phyloP scores from a whole-genome alignment of 352 stramenopile genomes.

The Pythium aphanidermatum region DNA sequence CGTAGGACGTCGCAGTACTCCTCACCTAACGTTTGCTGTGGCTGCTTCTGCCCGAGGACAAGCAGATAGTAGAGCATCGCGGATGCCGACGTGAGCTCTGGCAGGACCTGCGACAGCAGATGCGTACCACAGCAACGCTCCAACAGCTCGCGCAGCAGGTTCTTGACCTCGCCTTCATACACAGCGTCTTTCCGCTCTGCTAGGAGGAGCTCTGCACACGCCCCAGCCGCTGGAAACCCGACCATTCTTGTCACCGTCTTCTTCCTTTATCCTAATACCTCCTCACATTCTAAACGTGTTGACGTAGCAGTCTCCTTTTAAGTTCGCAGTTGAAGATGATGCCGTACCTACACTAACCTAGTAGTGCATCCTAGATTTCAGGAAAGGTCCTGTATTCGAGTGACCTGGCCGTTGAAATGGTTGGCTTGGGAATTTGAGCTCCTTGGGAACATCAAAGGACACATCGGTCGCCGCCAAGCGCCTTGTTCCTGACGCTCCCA shows the following conservation, averaged over 20 bases:
- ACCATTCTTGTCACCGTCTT: constrained; percentile 9
- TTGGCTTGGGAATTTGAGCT: constrained; percentile 15
- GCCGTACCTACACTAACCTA: constrained; percentile 13
- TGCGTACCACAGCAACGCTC: constrained; percentile 63
- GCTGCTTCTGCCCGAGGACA: constrained; percentile 42
- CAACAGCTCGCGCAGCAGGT: constrained; percentile 64
- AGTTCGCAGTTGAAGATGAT: constrained; percentile 13
- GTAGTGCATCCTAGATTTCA: no score
- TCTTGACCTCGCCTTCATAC: constrained; percentile 70
- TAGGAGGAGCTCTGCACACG: constrained; percentile 71
- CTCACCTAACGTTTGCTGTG: constrained; percentile 80
- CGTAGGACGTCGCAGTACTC: constrained; percentile 84
- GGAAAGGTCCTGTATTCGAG: constrained; percentile 13
- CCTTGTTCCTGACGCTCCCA: background rate
- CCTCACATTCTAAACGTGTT: constrained; percentile 1
- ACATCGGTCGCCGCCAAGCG: background rate
- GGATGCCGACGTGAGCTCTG: constrained; percentile 57
- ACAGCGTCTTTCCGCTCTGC: constrained; percentile 66
- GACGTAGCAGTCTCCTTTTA: constrained; percentile 11
- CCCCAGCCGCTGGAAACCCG: constrained; percentile 47
- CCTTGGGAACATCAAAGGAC: constrained; percentile 16
- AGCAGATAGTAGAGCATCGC: constrained; percentile 65
- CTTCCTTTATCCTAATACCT: background rate
- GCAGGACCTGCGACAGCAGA: constrained; percentile 72
- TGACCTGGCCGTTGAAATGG: constrained; percentile 14